Conservation (phyloP, 768 basidiomycete species). For the Dacryopinax spathularia region DNA sequence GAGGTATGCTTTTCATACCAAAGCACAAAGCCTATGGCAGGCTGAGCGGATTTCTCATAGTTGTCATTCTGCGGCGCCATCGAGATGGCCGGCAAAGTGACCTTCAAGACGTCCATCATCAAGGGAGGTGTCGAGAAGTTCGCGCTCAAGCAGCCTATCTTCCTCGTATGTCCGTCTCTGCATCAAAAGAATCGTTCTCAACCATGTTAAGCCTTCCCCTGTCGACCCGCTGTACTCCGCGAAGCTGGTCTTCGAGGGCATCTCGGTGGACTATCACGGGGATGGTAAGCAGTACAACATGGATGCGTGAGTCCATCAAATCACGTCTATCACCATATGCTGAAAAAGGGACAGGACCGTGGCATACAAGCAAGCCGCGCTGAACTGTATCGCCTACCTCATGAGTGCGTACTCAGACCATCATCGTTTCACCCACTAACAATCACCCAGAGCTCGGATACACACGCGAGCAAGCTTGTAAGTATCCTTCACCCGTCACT, state of each 20-base stretch:
- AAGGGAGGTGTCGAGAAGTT: conserved; percentile 63
- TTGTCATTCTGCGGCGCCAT: conserved; percentile 66
- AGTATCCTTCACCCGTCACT: conserved; percentile 9
- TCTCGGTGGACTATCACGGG: conserved; percentile 62
- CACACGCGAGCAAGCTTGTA: conserved; percentile 66
- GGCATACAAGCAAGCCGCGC: conserved; percentile 66
- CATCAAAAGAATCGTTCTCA: background rate
- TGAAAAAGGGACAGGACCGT: conserved; percentile 34
- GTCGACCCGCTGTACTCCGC: conserved; percentile 60
- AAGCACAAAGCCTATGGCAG: background rate
- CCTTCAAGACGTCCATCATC: conserved; percentile 56
- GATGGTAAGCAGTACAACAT: conserved; percentile 63
- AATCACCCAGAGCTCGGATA: conserved; percentile 43
- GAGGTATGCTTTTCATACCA: conserved; percentile 24
- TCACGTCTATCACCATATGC: background rate
- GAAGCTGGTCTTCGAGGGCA: conserved; percentile 65
- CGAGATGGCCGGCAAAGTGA: conserved; percentile 66
- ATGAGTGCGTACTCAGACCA: background rate
- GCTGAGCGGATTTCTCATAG: conserved; percentile 20
- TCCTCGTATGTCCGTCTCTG: conserved; percentile 34
- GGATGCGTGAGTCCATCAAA: conserved; percentile 41
- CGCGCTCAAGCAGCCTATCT: conserved; percentile 59
- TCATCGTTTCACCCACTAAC: background rate
- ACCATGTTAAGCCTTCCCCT: conserved; percentile 55
- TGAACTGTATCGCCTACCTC: conserved; percentile 62